Evolutionary conservation across 2,329 filamentous ascomycete species (phyloP).

Genomic region (Sphaerostilbella broomeana): DNA sequence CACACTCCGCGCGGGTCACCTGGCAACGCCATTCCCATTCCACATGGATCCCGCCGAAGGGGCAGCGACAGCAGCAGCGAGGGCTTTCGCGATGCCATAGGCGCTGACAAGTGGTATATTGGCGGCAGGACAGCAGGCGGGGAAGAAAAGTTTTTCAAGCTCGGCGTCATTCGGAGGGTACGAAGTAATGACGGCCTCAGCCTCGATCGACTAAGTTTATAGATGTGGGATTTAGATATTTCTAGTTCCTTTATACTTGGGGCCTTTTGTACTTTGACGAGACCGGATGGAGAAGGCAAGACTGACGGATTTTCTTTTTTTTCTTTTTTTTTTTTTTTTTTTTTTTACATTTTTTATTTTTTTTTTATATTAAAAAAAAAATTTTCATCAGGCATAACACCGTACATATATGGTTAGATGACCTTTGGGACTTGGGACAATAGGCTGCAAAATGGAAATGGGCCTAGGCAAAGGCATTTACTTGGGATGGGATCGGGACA

Average conservation of each 20-base stretch:
- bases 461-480: conserved; percentile 5
- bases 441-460: conserved; percentile 2
- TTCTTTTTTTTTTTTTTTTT: neutral
- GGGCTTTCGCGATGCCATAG: conserved; percentile 66
- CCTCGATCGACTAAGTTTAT: conserved; percentile 68
- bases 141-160: conserved; percentile 77
- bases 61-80: conserved; percentile 71
- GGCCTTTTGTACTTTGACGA: no score
- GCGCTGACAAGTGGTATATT: conserved; percentile 75
- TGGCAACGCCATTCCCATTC: conserved; percentile 34
- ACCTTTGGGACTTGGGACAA: conserved; percentile 5
- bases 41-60: conserved; percentile 40
- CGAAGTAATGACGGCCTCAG: conserved; percentile 69
- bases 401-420: conserved; percentile 12
- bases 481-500: neutral
- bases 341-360: neutral
- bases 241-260: no score
- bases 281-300: no score
- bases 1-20: conserved; percentile 22
- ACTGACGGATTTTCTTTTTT: conserved; percentile 2
- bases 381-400: conserved; percentile 3
- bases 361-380: neutral
- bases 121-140: conserved; percentile 67
- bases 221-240: conserved; percentile 22
- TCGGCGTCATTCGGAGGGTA: conserved; percentile 67